Percentiles rank a stretch among this genome's conserved stretches.
Evolutionary conservation across 768 basidiomycete genomes (phyloP).

Genomic region (Cystofilobasidium bisporidii): DNA sequence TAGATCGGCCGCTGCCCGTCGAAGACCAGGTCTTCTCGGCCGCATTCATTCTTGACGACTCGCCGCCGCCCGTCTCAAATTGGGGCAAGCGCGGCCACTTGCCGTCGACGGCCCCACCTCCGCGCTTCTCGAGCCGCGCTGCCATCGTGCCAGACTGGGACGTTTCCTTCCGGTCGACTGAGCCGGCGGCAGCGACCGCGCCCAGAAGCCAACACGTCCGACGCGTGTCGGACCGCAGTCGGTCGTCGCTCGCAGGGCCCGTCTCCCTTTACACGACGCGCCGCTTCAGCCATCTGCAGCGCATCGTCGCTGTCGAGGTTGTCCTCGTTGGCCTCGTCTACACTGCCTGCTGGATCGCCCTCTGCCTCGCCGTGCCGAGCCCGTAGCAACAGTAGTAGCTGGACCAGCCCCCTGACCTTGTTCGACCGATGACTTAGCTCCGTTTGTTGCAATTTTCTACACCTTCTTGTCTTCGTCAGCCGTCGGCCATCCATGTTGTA

Average conservation of each 20-base stretch:
- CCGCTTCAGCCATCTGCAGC: neutral
- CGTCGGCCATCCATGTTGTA: too few species aligned
- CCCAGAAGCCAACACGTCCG: neutral
- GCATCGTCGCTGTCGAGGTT: neutral
- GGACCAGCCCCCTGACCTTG: too few species aligned
- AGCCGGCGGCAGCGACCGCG: neutral
- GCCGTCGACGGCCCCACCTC: neutral
- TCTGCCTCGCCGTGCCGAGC: neutral
- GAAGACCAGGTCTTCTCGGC: neutral
- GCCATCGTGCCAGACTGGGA: neutral
- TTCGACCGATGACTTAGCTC: too few species aligned
- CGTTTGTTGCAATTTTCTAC: too few species aligned
- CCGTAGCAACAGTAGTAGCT: too few species aligned
- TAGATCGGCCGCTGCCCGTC: neutral
- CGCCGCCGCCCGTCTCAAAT: neutral
- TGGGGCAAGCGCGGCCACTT: neutral
- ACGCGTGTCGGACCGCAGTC: neutral
- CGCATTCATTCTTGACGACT: neutral
- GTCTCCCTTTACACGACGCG: neutral
- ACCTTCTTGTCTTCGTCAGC: too few species aligned
- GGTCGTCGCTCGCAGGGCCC: neutral
- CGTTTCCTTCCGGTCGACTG: neutral
- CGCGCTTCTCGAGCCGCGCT: neutral
- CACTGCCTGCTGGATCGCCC: neutral
- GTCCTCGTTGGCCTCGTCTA: neutral